Evolutionary conservation across 495 filamentous ascomycete genomes (phyloP).

Genomic region (Wilcoxina mikolae): DNA sequence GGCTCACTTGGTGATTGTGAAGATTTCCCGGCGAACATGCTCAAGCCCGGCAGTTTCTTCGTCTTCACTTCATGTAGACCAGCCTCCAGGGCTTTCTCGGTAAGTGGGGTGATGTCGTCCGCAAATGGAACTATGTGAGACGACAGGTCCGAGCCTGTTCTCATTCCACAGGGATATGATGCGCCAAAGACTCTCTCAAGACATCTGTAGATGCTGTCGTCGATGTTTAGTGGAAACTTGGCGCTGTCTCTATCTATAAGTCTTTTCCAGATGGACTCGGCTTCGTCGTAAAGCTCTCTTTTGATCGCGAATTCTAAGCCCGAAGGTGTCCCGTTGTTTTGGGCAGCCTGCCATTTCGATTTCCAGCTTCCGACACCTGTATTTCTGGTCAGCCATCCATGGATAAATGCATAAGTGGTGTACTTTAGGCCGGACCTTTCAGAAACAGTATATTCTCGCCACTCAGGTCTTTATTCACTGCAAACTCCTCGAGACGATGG

Average conservation of each 20-base stretch:
- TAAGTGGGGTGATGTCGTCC: constrained; percentile 9
- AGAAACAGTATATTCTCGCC: constrained; percentile 50
- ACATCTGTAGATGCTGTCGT: constrained; percentile 17
- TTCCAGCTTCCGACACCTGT: constrained; percentile 3
- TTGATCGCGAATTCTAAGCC: constrained; percentile 2
- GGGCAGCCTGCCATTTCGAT: constrained; percentile 5
- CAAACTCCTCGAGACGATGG: constrained; percentile 35
- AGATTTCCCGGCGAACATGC: neutral
- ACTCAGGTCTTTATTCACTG: constrained; percentile 44
- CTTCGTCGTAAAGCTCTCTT: constrained; percentile 15
- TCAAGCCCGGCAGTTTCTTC: neutral
- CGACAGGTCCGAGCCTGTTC: neutral
- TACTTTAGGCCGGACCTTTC: constrained; percentile 34
- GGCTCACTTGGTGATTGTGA: neutral
- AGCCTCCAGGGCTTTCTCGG: neutral
- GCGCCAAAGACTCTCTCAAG: constrained; percentile 13
- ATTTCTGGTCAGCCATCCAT: neutral
- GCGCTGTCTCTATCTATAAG: constrained; percentile 19
- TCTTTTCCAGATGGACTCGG: constrained; percentile 18
- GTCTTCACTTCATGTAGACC: neutral
- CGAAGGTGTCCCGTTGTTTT: neutral
- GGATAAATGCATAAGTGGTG: constrained; percentile 1
- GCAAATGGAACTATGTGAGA: constrained; percentile 17
- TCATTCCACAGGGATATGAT: no score
- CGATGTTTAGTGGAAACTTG: constrained; percentile 17